phyloP scores from a whole-genome alignment of 208 protist genomes.

The Leishmania mexicana region DNA sequence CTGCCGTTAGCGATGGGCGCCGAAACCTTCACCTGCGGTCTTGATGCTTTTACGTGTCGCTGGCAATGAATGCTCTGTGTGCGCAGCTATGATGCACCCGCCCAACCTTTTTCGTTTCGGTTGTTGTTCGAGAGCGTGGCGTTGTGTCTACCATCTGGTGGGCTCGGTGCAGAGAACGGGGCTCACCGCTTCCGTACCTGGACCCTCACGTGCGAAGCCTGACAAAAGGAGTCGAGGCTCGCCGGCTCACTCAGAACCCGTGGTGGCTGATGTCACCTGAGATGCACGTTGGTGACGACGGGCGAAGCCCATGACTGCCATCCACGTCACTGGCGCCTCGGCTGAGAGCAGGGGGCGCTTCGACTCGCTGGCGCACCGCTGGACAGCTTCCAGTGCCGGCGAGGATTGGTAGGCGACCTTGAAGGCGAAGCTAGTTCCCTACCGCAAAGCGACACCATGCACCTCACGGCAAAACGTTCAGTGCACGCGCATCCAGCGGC shows the following conservation, averaged over 20 bases:
- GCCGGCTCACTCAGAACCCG: neutral
- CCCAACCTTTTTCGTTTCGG: neutral
- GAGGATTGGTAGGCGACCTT: neutral
- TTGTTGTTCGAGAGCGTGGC: neutral
- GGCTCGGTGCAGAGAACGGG: neutral
- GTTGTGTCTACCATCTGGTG: neutral
- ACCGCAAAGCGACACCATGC: neutral
- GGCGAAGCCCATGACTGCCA: neutral
- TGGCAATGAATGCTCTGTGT: neutral
- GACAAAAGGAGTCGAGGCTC: neutral
- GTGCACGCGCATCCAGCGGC: neutral
- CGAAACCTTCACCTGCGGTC: too few relatives aligned
- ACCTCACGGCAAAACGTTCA: slow-evolving; percentile 4
- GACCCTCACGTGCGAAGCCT: slow-evolving; percentile 1
- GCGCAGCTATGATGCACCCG: neutral
- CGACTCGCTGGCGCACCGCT: neutral
- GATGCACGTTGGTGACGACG: neutral
- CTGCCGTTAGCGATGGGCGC: neutral
- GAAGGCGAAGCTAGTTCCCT: neutral
- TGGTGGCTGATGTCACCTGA: slow-evolving; percentile 2
- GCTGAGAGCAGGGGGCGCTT: neutral
- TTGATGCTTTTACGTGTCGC: too few relatives aligned
- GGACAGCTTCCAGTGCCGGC: neutral
- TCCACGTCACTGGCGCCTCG: neutral
- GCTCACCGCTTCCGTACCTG: neutral